Conservation (phyloP, 768 basidiomycete genomes). For the Tephrocybe rancida region DNA sequence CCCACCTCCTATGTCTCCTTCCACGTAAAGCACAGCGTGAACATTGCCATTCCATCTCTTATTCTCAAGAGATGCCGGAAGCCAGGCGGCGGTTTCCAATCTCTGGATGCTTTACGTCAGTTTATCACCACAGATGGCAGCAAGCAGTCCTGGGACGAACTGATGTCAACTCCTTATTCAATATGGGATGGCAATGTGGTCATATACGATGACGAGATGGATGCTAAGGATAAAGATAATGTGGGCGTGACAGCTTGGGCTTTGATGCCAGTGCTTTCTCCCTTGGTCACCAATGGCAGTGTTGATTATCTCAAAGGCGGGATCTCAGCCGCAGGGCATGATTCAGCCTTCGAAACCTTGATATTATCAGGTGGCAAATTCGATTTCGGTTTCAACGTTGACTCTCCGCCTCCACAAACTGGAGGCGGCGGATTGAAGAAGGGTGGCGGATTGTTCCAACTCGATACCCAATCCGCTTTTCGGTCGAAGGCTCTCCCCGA, state of each 20-base stretch:
- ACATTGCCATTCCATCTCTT: slow-evolving; percentile 87
- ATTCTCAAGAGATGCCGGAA: slow-evolving; percentile 86
- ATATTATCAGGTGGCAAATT: slow-evolving; percentile 47
- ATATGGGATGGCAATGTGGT: slow-evolving; percentile 77
- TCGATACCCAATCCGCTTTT: slow-evolving; percentile 60
- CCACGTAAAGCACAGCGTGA: slow-evolving; percentile 72
- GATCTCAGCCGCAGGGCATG: slow-evolving; percentile 59
- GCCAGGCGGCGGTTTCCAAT: slow-evolving; percentile 66
- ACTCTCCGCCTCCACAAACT: slow-evolving; percentile 21
- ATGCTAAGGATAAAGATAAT: slow-evolving; percentile 61
- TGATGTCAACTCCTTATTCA: slow-evolving; percentile 46
- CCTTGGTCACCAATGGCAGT: slow-evolving; percentile 55
- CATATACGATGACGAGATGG: slow-evolving; percentile 80
- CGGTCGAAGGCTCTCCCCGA: slow-evolving; percentile 57
- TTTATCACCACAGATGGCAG: slow-evolving; percentile 83
- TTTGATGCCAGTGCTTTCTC: slow-evolving; percentile 62
- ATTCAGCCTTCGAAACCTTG: slow-evolving; percentile 55
- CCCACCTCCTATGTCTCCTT: slow-evolving; percentile 62
- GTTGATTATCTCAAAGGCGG: slow-evolving; percentile 78
- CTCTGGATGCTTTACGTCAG: slow-evolving; percentile 69
- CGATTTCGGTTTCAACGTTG: slow-evolving; percentile 20
- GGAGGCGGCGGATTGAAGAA: slow-evolving; percentile 29
- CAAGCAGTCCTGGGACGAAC: slow-evolving; percentile 68
- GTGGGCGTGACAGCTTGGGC: slow-evolving; percentile 66
- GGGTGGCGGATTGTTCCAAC: slow-evolving; percentile 63